Evolutionary conservation across 192 early-diverging fungal genomes (phyloP), one percentile per base, ranked within the genome.

Genomic region (Umbelopsis sp.): DNA sequence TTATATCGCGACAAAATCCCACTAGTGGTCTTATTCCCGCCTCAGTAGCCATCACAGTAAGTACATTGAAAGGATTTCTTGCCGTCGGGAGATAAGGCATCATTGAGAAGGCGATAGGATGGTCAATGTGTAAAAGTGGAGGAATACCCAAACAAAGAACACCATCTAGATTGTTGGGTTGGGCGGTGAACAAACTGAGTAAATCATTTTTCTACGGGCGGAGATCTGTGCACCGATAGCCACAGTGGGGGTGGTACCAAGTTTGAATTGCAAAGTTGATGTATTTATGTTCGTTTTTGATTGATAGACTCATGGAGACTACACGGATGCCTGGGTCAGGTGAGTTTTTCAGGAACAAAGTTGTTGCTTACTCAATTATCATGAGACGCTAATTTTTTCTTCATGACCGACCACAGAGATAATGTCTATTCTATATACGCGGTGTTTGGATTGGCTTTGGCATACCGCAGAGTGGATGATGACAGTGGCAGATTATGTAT

Each of bases 281-380:
- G 27, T 61, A 61, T 35, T 61, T 2, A 35, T 25, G 16, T 35
- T 61, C 16, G 4, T 35, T 15, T 11, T 61, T n/a, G 4, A 2
- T 30, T 25, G 13, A 74, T 67, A 79, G 78, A 90, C 86, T 2
- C 94, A 95, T 72, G 94, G 94, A 30, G 89, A 95, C 79, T 93
- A 93, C 72, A 80, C 87, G n/a, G 94, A 94, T 85, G 92, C 94
- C 37, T 94, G 92, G 94, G 93, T 95, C 64, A 78, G 91, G 90
- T 91, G 84, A 69, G 79, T 65, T 25, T n/a, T 35, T 25, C 41
- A 1, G n/a, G 4, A 27, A 35, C 16, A 70, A 50, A 20, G 5
- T 45, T 30, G 27, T 44, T 44, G 37, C 25, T 61, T 9, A 22
- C 8, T 74, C 11, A 49, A 21, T 13, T 41, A 20, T 13, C 18